These are phyloP conservation scores for Xylaria sp. DNA, from an alignment of 2,329 filamentous ascomycete species.

Conservation along the genomic window DNA sequence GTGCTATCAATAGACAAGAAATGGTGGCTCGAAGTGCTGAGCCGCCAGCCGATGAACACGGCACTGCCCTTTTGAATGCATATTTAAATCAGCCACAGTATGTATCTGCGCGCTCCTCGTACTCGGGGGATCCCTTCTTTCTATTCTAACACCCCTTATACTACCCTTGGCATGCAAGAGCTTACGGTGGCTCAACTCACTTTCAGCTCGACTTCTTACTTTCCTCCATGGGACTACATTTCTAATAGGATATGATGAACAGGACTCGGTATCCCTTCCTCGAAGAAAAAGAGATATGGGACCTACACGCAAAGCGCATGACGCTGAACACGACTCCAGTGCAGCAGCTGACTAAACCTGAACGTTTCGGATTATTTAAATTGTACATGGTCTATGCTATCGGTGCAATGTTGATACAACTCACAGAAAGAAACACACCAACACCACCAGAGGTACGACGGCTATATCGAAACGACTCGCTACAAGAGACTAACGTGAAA, in stretches of 20 bases:
- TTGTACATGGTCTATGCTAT: constrained; percentile 64
- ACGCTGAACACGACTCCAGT: constrained; percentile 51
- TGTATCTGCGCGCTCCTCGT: constrained; percentile 6
- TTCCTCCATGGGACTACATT: not conserved
- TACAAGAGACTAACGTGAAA: constrained; percentile 29
- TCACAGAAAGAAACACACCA: constrained; percentile 58
- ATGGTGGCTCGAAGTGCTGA: constrained; percentile 56
- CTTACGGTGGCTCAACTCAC: not conserved
- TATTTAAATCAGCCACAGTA: constrained; percentile 59
- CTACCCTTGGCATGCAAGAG: too few species aligned
- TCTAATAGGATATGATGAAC: constrained; percentile 21
- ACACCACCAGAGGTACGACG: constrained; percentile 54
- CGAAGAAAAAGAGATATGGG: constrained; percentile 58
- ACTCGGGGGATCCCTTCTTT: not conserved
- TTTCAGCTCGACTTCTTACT: too few species aligned
- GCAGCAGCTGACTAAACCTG: constrained; percentile 49
- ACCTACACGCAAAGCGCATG: constrained; percentile 55
- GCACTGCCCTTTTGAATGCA: constrained; percentile 56
- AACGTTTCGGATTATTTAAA: constrained; percentile 61
- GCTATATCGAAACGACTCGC: constrained; percentile 11
- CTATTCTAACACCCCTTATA: not conserved
- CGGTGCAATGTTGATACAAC: constrained; percentile 59
- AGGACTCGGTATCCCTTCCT: constrained; percentile 61
- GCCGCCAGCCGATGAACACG: constrained; percentile 59
- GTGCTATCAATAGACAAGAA: constrained; percentile 54